These are phyloP conservation scores for Komagataella ulmi DNA, from an alignment of 805 yeast genomes.

Conservation along the genomic window DNA sequence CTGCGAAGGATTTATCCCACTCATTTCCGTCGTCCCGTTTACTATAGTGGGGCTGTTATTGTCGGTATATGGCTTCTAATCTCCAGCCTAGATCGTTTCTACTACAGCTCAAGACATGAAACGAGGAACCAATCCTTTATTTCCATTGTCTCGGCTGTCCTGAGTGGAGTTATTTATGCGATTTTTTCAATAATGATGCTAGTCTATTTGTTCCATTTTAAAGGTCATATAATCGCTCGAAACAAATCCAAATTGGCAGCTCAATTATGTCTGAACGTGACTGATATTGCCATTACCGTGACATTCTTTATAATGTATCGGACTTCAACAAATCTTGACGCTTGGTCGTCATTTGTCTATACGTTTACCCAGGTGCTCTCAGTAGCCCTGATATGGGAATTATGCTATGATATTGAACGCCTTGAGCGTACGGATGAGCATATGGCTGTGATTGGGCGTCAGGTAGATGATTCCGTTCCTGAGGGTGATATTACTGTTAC, in stretches of 20 bases:
- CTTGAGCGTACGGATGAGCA: conserved; percentile 37
- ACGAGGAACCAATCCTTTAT: not conserved
- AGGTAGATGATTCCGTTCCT: conserved; percentile 31
- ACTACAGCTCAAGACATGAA: conserved; percentile 1
- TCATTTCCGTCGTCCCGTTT: not conserved
- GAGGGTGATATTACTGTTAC: conserved; percentile 3
- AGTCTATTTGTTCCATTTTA: not conserved
- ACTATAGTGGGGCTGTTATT: conserved; percentile 16
- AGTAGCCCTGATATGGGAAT: conserved; percentile 50
- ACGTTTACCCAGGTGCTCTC: conserved; percentile 35
- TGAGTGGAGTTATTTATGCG: not conserved
- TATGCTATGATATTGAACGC: conserved; percentile 41
- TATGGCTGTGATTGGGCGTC: conserved; percentile 50
- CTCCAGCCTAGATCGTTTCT: conserved; percentile 8
- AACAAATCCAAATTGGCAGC: conserved; percentile 28
- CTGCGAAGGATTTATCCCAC: conserved; percentile 13
- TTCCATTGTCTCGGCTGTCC: not conserved
- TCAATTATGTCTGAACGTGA: conserved; percentile 27
- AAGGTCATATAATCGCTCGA: conserved; percentile 6
- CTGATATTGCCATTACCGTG: conserved; percentile 22
- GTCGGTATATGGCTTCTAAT: conserved; percentile 15
- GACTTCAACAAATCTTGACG: conserved; percentile 24
- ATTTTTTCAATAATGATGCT: not conserved
- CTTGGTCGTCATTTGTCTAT: conserved; percentile 33
- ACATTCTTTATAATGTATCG: conserved; percentile 15